Evolutionary conservation across 441 rosid genomes (phyloP).

Genomic region (Erodium chrysanthum): DNA sequence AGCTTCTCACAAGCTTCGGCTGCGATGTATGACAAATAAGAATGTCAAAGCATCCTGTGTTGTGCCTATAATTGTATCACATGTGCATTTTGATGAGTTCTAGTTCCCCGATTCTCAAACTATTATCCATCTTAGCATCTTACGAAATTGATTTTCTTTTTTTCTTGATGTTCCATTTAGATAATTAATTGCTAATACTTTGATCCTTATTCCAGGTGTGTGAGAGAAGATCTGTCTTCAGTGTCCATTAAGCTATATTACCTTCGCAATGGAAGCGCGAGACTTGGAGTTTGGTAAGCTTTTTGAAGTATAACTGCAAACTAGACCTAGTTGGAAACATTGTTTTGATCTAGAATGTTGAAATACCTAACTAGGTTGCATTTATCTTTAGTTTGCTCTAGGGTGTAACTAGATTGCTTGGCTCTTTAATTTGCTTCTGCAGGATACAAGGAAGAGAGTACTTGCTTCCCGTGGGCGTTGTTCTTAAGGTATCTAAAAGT

Average conservation of each 20-base stretch:
- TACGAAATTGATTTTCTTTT: neutral
- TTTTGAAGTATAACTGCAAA: neutral
- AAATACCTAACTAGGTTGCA: neutral
- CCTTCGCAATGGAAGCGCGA: slow-evolving; percentile 87
- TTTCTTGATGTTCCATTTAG: neutral
- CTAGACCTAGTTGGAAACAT: neutral
- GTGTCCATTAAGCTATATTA: slow-evolving; percentile 73
- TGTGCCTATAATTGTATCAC: neutral
- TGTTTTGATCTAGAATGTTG: slow-evolving; percentile 7
- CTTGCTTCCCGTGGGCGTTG: slow-evolving; percentile 79
- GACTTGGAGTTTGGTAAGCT: slow-evolving; percentile 90
- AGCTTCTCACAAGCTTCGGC: neutral
- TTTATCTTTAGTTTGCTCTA: neutral
- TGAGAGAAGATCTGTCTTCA: slow-evolving; percentile 85
- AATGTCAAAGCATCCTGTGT: neutral
- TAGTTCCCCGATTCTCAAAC: neutral
- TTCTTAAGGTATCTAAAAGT: slow-evolving; percentile 47
- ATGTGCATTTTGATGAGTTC: neutral
- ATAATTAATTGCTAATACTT: neutral
- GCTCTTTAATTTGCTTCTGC: slow-evolving; percentile 24
- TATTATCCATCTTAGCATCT: neutral
- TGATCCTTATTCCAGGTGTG: slow-evolving; percentile 51
- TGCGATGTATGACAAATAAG: neutral
- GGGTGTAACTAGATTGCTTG: neutral
- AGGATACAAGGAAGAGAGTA: slow-evolving; percentile 87